Evolutionary conservation across 805 yeast genomes (phyloP).

Genomic region (Schwanniomyces sp.): DNA sequence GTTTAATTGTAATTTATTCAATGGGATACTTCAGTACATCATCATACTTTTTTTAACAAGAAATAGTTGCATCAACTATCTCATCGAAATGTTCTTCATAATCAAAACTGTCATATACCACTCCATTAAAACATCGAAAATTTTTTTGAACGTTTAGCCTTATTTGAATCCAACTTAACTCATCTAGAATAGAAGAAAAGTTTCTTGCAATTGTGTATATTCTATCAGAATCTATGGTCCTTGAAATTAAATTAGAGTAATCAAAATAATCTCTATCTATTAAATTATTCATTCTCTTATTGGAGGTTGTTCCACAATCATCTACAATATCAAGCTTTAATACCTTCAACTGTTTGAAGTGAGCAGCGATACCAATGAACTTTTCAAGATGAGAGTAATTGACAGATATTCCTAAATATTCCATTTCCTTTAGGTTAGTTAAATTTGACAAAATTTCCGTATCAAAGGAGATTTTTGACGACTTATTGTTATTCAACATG

Average conservation of each 20-base stretch:
- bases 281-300: neutral
- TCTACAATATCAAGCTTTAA: constrained; percentile 4
- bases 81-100: neutral
- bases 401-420: constrained; percentile 9
- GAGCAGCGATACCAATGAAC: constrained; percentile 3
- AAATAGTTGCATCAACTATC: neutral
- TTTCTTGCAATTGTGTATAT: neutral
- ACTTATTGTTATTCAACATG: neutral
- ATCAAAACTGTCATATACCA: constrained; percentile 1
- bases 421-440: constrained; percentile 1
- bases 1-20: neutral
- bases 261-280: neutral
- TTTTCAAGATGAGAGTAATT: constrained; percentile 7
- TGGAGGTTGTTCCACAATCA: neutral
- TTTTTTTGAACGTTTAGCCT: neutral
- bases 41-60: neutral
- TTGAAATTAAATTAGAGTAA: neutral
- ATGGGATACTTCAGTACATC: too few species aligned
- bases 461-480: neutral
- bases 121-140: neutral
- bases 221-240: neutral
- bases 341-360: constrained; percentile 1
- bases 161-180: constrained; percentile 4
- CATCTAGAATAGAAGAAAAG: neutral
- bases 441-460: constrained; percentile 1